Evolutionary conservation across 2,329 filamentous ascomycete genomes (phyloP).

Genomic region (Fusarium sp.): DNA sequence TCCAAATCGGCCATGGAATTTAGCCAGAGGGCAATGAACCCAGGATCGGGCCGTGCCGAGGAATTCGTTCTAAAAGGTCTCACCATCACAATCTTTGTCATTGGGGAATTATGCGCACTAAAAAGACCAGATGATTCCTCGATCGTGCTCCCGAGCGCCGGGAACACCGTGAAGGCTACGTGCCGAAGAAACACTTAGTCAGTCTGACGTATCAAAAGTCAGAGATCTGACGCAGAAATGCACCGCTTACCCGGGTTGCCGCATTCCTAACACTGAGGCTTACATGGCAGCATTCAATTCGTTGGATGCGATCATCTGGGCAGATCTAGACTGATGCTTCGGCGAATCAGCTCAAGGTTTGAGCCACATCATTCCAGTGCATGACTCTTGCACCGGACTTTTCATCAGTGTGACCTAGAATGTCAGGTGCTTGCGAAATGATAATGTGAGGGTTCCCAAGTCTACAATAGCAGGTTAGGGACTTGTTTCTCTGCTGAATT

Average conservation of each 20-base stretch:
- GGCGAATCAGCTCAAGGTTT: not conserved
- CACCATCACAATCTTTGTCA: fast-evolving
- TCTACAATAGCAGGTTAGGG: not conserved
- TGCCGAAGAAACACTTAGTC: fast-evolving
- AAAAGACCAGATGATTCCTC: not conserved
- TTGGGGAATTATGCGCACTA: not conserved
- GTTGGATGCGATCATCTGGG: not conserved
- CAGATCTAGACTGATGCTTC: not conserved
- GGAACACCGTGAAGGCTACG: not conserved
- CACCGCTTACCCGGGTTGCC: not conserved
- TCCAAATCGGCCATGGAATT: too few relatives aligned
- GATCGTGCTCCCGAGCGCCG: not conserved
- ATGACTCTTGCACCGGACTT: not conserved
- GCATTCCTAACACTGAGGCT: not conserved
- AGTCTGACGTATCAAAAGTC: fast-evolving
- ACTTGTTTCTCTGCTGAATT: too few relatives aligned
- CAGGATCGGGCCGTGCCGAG: not conserved
- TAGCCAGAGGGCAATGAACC: fast-evolving
- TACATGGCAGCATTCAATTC: fast-evolving
- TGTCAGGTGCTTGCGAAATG: not conserved
- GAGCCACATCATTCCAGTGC: not conserved
- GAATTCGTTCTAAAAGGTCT: not conserved
- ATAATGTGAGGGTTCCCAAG: not conserved
- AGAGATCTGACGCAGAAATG: fast-evolving
- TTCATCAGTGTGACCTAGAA: not conserved